Base-by-base conservation (phyloP, 106 monocot genomes). In the Allium sativum region DNA sequence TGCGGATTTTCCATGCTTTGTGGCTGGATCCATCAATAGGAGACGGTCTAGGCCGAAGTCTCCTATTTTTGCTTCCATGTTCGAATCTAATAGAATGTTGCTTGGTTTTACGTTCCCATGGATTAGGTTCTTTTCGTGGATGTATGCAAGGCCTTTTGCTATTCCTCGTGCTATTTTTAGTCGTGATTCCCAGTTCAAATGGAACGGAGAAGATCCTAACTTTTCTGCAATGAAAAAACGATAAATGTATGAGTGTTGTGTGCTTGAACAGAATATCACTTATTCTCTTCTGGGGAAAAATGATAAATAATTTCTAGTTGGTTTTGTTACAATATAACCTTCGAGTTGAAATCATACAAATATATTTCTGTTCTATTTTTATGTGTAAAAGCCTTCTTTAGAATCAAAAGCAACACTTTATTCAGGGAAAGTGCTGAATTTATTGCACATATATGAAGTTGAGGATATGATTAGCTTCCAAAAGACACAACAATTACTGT, bases 71-170 rank as follows among this genome's bases (percentile, higher is more conserved):
- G 96, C 77, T 43, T 98, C 96, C 70, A 98, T 68, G 21, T 98
- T 84, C 8, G 56, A 31, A 45, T 59, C 53, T 0, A 98, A 73
- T 7, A 98, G 74, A 57, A 98, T 78, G 76, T 98, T 98, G 80
- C 80, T 80, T 9, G 96, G 91, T 66, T 98, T 98, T 53, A 98
- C 18, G 40, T 91, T 91, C 15, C 82, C 96, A 46, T 98, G 96
- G n/a, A 98, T 70, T 46, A 65, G 69, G 73, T 91, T 98, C 82
- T 85, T 98, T 12, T 98, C 96, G 56, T 98, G 96, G 51, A 98
- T 66, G 74, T 73, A 98, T 7, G 87, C 70, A 18, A 98, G 72
- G 7, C 84, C 91, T 56, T 82, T 75, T 7, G 96, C 96, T 9
- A 85, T 73, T 16, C 96, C 96, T 56, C 84, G 73, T n/a, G 84